Base-by-base conservation (phyloP, 768 basidiomycete genomes). In the Lentinula sp. region DNA sequence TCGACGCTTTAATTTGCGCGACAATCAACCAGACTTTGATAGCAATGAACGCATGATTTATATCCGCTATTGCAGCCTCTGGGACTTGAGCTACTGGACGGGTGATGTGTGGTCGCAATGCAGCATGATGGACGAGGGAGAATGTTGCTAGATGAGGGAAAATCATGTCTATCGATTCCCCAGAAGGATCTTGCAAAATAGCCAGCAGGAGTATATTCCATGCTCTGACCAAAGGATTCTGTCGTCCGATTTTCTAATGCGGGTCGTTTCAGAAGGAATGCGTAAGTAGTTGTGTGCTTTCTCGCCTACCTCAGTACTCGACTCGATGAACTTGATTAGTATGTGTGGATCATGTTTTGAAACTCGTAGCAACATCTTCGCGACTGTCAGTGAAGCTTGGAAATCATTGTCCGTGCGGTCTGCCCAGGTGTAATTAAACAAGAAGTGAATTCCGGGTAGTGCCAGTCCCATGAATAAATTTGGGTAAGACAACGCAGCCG, bases 11-110 rank as follows among this genome's bases (percentile, higher is more conserved):
- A 63, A 71, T 80, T 57, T 77, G 75, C 1, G 81, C 82, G 11
- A 89, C 71, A 61, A 89, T 71, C 8, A 91, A 68, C 89, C 89
- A 91, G 1, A 89, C 71, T 66, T 88, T 89, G 66, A 89, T 80
- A 0, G 86, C 77, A 32, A 84, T 79, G 65, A 86, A 88, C 1
- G 85, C 86, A 65, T 86, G 81, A 67, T 88, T 89, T 50, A 91
- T 76, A 62, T 87, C 86, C 0, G 78, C 75, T 37, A 81, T 80
- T 5, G 79, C 80, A 4, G 74, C 68, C 34, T 83, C 80, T 9
- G 76, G 68, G 11, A 74, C 69, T 40, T 68, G 67, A 4, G 70
- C 69, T 1, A 76, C 73, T 9, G 74, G 73, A 43, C 76, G 74
- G 13, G 43, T 59, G 42, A 73, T 67, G 61, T 77, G 80, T 4